Evolutionary conservation across 1,284 basidiomycete genomes (phyloP).

Genomic region (Veloboletus limbatus): DNA sequence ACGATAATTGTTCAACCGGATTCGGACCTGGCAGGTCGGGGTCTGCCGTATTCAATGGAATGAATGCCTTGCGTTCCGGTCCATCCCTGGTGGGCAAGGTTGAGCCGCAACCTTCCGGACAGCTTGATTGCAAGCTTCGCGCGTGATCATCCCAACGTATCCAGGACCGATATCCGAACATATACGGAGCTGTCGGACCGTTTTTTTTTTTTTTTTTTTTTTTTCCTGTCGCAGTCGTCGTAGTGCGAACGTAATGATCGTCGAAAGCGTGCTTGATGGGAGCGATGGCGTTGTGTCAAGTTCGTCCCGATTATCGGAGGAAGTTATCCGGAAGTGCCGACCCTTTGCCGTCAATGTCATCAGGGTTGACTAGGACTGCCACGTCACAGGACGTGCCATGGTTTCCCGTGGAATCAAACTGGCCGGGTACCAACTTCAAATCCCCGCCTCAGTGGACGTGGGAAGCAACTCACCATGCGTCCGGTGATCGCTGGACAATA

Average conservation of each 20-base stretch:
- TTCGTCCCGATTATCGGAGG: conserved; percentile 1
- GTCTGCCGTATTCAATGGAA: not conserved
- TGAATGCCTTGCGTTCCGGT: not conserved
- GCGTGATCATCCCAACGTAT: not conserved
- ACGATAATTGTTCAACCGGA: conserved; percentile 6
- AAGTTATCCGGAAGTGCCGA: not conserved
- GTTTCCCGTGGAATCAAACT: conserved; percentile 1
- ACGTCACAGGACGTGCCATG: conserved; percentile 16
- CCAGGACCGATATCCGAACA: conserved; percentile 18
- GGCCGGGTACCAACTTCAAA: not conserved
- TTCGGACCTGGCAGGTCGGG: not conserved
- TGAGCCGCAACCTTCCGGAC: not conserved
- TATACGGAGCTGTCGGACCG: conserved; percentile 1
- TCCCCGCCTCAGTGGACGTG: conserved; percentile 2
- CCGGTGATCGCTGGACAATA: not conserved
- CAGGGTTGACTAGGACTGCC: conserved; percentile 15
- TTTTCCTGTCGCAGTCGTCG: not conserved
- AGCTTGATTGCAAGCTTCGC: conserved; percentile 12
- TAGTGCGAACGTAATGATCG: not conserved
- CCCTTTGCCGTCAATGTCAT: not conserved
- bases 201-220: not conserved
- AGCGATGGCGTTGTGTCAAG: not conserved
- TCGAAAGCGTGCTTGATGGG: not conserved
- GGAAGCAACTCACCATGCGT: conserved; percentile 1
- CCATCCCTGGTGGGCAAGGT: not conserved